phyloP scores from a whole-genome alignment of 352 stramenopile species.

The Detonula confervacea region DNA sequence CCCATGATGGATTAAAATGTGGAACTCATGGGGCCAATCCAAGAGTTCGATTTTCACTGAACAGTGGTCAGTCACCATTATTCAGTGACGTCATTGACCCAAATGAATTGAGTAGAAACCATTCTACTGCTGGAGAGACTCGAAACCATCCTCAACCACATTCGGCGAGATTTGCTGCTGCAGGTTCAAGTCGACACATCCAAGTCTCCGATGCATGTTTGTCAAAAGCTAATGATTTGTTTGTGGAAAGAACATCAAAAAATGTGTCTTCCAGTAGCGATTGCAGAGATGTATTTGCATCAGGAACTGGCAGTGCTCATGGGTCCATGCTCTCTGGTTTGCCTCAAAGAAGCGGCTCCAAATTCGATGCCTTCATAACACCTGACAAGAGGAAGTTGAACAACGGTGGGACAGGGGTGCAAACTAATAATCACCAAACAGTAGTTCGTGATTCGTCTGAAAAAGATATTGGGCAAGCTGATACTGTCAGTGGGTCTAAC shows the following conservation, averaged over 20 bases:
- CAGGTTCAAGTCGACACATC: too few relatives aligned
- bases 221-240: not conserved
- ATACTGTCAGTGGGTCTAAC: not conserved
- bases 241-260: not conserved
- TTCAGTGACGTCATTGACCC: not conserved
- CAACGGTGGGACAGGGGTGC: not conserved
- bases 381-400: conserved; percentile 14
- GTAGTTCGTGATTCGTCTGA: not conserved
- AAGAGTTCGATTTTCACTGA: conserved; percentile 21
- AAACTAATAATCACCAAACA: not conserved
- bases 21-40: not conserved
- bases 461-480: not conserved
- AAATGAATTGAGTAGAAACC: not conserved
- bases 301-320: not conserved
- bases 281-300: not conserved
- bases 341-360: not conserved
- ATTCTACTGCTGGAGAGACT: too few relatives aligned
- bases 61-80: not conserved
- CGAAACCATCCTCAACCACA: too few relatives aligned
- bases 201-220: too few relatives aligned
- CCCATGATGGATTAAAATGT: not conserved
- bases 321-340: not conserved
- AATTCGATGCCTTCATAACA: conserved; percentile 12
- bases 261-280: not conserved
- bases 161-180: too few relatives aligned